phyloP scores from a whole-genome alignment of 257 asterid species.

The Perilla frutescens region DNA sequence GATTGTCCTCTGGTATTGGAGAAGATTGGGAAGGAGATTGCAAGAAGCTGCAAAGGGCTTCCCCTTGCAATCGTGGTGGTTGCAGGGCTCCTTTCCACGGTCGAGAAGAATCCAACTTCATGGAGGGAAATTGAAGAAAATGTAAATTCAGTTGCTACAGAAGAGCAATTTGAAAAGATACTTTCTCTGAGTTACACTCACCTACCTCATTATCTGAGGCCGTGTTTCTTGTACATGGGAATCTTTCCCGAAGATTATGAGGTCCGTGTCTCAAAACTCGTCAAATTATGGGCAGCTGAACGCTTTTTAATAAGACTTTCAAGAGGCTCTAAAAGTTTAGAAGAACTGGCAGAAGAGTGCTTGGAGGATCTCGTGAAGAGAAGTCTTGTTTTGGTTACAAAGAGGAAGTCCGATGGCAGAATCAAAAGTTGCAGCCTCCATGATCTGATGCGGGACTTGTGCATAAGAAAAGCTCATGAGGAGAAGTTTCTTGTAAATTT shows the following conservation, averaged over 20 bases:
- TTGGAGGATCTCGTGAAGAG: slow-evolving; percentile 9
- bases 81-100: neutral
- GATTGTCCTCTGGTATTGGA: slow-evolving; percentile 18
- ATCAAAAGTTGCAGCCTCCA: slow-evolving; percentile 12
- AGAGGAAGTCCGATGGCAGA: neutral
- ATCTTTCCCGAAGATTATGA: neutral
- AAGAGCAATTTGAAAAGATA: neutral
- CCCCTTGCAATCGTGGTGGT: slow-evolving; percentile 15
- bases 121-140: neutral
- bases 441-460: neutral
- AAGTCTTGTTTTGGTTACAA: neutral
- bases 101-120: neutral
- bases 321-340: neutral
- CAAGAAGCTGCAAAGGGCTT: slow-evolving; percentile 20
- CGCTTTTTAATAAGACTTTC: neutral
- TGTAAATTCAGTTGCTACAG: neutral
- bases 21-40: neutral
- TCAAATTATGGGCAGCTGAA: slow-evolving; percentile 3
- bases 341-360: slow-evolving; percentile 3
- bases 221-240: slow-evolving; percentile 10
- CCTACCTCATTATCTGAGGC: slow-evolving; percentile 23
- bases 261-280: neutral
- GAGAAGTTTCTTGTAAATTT: neutral
- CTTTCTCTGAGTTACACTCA: neutral
- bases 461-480: neutral